These are phyloP conservation scores for Malus orientalis DNA, from an alignment of 306 rosid genomes.

Conservation along the genomic window DNA sequence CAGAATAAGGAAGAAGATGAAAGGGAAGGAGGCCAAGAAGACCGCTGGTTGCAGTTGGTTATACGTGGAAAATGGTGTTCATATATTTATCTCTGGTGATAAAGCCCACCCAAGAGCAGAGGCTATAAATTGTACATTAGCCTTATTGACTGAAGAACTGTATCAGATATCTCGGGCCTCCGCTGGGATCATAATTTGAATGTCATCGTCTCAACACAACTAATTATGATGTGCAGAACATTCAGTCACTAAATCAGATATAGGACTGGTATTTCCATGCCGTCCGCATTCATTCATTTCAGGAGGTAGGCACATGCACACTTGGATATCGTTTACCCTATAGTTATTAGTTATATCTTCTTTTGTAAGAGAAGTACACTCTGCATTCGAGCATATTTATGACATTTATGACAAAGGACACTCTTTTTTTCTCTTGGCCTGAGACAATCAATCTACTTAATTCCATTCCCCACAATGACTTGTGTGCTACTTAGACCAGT, in stretches of 20 bases:
- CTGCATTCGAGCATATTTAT: not conserved
- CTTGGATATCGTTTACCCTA: not conserved
- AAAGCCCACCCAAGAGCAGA: constrained; percentile 44
- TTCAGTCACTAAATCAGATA: not conserved
- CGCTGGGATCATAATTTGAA: not conserved
- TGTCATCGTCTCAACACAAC: not conserved
- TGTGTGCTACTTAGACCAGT: not conserved
- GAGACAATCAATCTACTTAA: not conserved
- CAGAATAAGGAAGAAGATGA: constrained; percentile 76
- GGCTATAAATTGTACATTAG: constrained; percentile 42
- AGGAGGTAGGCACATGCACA: not conserved
- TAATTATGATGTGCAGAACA: not conserved
- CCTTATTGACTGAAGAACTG: constrained; percentile 38
- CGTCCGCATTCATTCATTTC: not conserved
- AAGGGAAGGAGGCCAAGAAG: constrained; percentile 58
- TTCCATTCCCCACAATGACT: not conserved
- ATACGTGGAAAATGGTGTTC: constrained; percentile 46
- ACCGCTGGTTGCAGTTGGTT: constrained; percentile 77
- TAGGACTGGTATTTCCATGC: not conserved
- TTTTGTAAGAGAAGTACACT: not conserved
- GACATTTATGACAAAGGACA: not conserved
- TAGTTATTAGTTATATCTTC: not conserved
- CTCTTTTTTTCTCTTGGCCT: not conserved
- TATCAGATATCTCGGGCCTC: not conserved
- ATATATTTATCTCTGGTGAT: constrained; percentile 62